Conservation (phyloP, 2,329 filamentous ascomycete genomes). For the Drechslera avenae region DNA sequence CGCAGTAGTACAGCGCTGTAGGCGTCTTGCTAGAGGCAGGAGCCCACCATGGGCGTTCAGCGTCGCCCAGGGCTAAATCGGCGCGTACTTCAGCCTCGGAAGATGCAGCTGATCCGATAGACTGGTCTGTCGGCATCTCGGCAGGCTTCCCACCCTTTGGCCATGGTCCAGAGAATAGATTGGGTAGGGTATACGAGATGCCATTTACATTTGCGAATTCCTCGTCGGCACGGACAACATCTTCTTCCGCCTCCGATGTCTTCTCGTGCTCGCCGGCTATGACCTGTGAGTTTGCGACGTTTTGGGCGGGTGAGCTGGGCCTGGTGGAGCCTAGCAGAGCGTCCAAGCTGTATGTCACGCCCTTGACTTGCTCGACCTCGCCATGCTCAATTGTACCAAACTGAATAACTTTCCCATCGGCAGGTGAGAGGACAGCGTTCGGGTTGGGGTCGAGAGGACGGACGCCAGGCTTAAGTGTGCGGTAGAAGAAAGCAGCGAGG, state of each 20-base stretch:
- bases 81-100: constrained; percentile 83
- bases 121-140: constrained; percentile 71
- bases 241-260: constrained; percentile 54
- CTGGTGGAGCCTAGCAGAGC: constrained; percentile 72
- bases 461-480: constrained; percentile 84
- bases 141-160: constrained; percentile 53
- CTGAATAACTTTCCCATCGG: constrained; percentile 89
- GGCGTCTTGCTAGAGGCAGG: constrained; percentile 48
- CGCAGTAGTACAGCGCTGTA: constrained; percentile 85
- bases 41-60: constrained; percentile 59
- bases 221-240: constrained; percentile 78
- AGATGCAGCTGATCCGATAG: constrained; percentile 67
- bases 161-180: constrained; percentile 75
- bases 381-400: constrained; percentile 91
- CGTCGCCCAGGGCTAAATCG: constrained; percentile 74
- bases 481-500: constrained; percentile 95
- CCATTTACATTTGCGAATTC: constrained; percentile 95
- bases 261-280: constrained; percentile 37
- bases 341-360: constrained; percentile 96
- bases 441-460: constrained; percentile 83
- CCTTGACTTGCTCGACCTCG: constrained; percentile 98
- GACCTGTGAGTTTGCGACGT: constrained; percentile 27
- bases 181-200: constrained; percentile 91
- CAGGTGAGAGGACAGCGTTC: constrained; percentile 81
- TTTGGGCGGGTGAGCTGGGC: constrained; percentile 52